These are phyloP conservation scores for Pseudovirgaria hyperparasitica DNA, from an alignment of 2,329 filamentous ascomycete genomes.

Conservation along the genomic window DNA sequence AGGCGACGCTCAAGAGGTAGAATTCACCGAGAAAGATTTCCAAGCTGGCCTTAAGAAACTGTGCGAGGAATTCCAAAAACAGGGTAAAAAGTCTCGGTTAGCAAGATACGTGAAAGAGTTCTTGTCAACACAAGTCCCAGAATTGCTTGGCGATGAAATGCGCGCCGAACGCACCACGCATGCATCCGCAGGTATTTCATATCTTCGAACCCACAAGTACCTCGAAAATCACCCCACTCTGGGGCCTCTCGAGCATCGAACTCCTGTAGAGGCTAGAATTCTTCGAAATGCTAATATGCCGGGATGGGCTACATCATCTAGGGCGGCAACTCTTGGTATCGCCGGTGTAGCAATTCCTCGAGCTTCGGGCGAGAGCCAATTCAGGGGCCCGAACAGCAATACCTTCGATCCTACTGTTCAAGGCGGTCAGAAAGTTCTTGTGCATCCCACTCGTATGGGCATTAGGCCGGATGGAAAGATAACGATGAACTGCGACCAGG, in stretches of 20 bases:
- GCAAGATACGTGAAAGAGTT: conserved; percentile 10
- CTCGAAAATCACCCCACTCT: conserved; percentile 47
- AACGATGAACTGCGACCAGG: too few species aligned
- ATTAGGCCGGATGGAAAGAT: conserved; percentile 19
- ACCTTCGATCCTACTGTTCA: conserved; percentile 29
- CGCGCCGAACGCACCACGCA: conserved; percentile 50
- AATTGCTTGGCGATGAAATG: conserved; percentile 27
- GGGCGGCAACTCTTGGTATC: conserved; percentile 34
- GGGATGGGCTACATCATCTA: conserved; percentile 20
- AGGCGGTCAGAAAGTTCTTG: conserved; percentile 41
- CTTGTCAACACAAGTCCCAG: conserved; percentile 22
- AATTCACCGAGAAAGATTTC: conserved; percentile 5
- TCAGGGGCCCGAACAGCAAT: conserved; percentile 28
- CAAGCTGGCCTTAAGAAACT: conserved; percentile 20
- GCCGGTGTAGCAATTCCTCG: conserved; percentile 23
- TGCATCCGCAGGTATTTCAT: conserved; percentile 51
- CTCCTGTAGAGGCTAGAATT: conserved; percentile 46
- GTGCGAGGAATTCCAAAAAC: conserved; percentile 31
- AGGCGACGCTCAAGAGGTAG: conserved; percentile 3
- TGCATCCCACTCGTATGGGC: conserved; percentile 31
- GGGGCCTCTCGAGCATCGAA: conserved; percentile 41
- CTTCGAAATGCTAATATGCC: conserved; percentile 18
- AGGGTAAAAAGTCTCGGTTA: conserved; percentile 16
- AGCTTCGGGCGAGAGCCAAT: conserved; percentile 13
- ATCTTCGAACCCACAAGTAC: conserved; percentile 42